phyloP scores from a whole-genome alignment of 2,329 filamentous ascomycete species.

The Nannizziopsis arthrosporioides region DNA sequence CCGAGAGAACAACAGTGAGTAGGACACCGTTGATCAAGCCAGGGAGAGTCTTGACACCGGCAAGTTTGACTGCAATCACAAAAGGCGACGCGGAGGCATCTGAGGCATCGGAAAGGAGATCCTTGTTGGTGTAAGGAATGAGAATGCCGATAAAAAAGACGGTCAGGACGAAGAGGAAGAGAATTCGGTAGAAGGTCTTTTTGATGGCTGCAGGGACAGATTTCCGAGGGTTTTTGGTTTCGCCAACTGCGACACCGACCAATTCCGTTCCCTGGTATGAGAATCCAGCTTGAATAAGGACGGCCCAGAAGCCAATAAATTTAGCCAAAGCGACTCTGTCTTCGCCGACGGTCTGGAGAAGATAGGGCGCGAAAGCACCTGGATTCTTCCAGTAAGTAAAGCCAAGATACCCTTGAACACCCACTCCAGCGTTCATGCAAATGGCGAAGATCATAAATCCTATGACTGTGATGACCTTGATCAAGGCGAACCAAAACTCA shows the following conservation, averaged over 20 bases:
- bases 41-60: slow-evolving; percentile 30
- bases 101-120: slow-evolving; percentile 34
- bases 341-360: slow-evolving; percentile 45
- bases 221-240: slow-evolving; percentile 60
- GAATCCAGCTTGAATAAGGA: slow-evolving; percentile 36
- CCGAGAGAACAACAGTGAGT: slow-evolving; percentile 35
- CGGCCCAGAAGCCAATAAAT: slow-evolving; percentile 51
- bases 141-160: slow-evolving; percentile 58
- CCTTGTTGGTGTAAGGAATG: slow-evolving; percentile 50
- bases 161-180: slow-evolving; percentile 42
- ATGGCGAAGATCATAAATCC: slow-evolving; percentile 68
- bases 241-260: slow-evolving; percentile 66
- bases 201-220: slow-evolving; percentile 61
- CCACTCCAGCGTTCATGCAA: slow-evolving; percentile 60
- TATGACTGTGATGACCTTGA: slow-evolving; percentile 65
- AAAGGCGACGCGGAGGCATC: slow-evolving; percentile 30
- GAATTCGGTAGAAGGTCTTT: slow-evolving; percentile 64
- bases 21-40: slow-evolving; percentile 33
- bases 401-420: slow-evolving; percentile 58
- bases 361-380: slow-evolving; percentile 45
- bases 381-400: slow-evolving; percentile 60
- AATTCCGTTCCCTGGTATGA: slow-evolving; percentile 54
- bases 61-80: slow-evolving; percentile 34
- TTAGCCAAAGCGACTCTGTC: slow-evolving; percentile 38
- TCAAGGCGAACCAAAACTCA: slow-evolving; percentile 65